These are phyloP conservation scores for Trichoderma koningii DNA, from an alignment of 2,329 filamentous ascomycete genomes.

Conservation along the genomic window DNA sequence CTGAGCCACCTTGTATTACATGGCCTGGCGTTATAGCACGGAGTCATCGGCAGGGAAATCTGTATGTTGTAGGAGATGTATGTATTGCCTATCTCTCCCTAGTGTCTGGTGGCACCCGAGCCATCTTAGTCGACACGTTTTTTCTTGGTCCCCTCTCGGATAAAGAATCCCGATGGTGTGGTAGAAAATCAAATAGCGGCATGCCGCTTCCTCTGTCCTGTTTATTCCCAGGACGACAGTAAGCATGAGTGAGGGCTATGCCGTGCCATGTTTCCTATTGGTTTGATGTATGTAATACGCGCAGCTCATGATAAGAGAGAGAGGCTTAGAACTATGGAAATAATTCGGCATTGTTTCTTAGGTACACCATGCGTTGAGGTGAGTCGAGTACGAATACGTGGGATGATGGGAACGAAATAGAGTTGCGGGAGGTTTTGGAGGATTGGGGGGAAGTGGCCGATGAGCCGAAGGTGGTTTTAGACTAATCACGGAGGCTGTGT, in stretches of 20 bases:
- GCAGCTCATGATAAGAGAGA: not conserved
- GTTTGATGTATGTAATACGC: slow-evolving; percentile 2
- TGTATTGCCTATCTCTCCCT: too few relatives aligned
- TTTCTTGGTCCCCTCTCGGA: not conserved
- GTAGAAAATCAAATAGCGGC: not conserved
- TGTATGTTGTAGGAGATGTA: not conserved
- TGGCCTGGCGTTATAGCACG: slow-evolving; percentile 3
- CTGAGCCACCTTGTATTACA: slow-evolving; percentile 12
- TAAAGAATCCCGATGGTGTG: slow-evolving; percentile 11
- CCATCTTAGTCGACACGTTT: too few relatives aligned
- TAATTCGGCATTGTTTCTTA: not conserved
- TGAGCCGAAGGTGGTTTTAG: too few relatives aligned
- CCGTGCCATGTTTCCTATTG: too few relatives aligned
- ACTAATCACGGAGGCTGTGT: too few relatives aligned
- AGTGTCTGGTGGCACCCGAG: too few relatives aligned
- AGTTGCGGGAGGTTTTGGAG: too few relatives aligned
- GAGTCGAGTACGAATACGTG: not conserved
- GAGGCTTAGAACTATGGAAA: too few relatives aligned
- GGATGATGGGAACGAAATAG: too few relatives aligned
- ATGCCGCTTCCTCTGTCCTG: not conserved
- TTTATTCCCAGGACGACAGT: not conserved
- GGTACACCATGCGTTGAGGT: too few relatives aligned
- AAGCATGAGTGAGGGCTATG: too few relatives aligned
- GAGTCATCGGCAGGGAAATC: not conserved
- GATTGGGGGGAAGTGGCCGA: too few relatives aligned